Evolutionary conservation across 371 early-diverging fungal species (phyloP), one percentile per base, ranked within the genome.

Genomic region (Mortierella sp.): DNA sequence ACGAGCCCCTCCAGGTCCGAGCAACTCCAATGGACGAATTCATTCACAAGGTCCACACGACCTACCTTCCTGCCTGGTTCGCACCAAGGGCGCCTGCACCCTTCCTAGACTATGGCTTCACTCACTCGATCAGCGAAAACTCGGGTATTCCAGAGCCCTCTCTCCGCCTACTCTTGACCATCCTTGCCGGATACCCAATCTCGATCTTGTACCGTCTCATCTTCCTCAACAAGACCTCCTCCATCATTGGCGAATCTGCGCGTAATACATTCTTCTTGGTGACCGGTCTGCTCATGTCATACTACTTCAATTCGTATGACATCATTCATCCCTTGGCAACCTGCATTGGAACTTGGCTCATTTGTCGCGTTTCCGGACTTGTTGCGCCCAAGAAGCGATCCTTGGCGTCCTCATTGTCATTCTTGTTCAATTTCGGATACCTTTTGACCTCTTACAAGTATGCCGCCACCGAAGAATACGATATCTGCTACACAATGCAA

Each of bases 401-500:
- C n/a, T 37, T 85, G 12, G 90, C 89, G 12, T 83, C 84, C 12
- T 68, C 77, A 1, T 67, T 84, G 14, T 83, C 89, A 5, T 93
- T 91, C 86, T 32, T 87, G 26, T 91, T 93, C 69, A 92, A 92
- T 70, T 83, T 88, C n/a, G 69, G 75, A 5, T 93, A 93, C 70
- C 73, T 93, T 22, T 66, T 93, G 64, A 49, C 73, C 2, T 90
- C 89, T 0, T 93, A 93, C 83, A 85, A 86, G 66, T 86, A 73
- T 59, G 86, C 86, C 40, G 81, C 87, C 16, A 87, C 89, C 18
- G 90, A 89, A 57, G 91, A 86, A 0, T 93, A 93, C 62, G 92
- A 91, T 70, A 86, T 93, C 62, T 86, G 89, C 68, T 93, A 92
- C 88, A 92, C 93, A 6, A 93, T 92, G 88, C 87, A 92, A 22